Conservation (phyloP, 768 basidiomycete genomes). For the Termitomyces sp. region DNA sequence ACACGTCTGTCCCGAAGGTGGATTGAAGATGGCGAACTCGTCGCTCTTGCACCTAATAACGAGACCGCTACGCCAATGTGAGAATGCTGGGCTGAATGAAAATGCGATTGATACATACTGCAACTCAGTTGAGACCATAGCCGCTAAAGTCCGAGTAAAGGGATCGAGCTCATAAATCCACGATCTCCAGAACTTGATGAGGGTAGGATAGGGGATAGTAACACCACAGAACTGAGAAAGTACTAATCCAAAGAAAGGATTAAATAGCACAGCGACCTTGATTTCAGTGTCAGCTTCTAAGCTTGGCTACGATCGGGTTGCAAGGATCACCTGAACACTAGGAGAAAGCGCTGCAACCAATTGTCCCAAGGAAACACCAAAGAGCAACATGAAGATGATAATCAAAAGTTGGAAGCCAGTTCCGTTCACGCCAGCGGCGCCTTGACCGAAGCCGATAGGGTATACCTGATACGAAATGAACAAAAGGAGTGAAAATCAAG, state of each 20-base stretch:
- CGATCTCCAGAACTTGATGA: conserved; percentile 68
- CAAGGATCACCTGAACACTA: conserved; percentile 50
- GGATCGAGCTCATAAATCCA: conserved; percentile 78
- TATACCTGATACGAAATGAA: conserved; percentile 39
- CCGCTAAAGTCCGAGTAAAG: conserved; percentile 66
- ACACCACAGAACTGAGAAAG: conserved; percentile 80
- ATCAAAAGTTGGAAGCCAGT: conserved; percentile 73
- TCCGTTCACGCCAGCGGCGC: conserved; percentile 55
- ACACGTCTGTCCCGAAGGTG: conserved; percentile 77
- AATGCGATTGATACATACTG: conserved; percentile 41
- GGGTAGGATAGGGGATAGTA: conserved; percentile 64
- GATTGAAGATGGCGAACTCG: conserved; percentile 72
- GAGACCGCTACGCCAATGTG: conserved; percentile 47
- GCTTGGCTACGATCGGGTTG: background rate
- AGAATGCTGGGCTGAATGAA: conserved; percentile 5
- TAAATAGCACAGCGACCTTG: conserved; percentile 75
- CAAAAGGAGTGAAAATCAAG: background rate
- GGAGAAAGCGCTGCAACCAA: conserved; percentile 76
- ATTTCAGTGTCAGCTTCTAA: conserved; percentile 17
- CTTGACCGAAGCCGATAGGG: conserved; percentile 68
- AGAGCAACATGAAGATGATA: conserved; percentile 65
- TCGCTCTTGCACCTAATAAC: conserved; percentile 58
- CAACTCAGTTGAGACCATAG: conserved; percentile 78
- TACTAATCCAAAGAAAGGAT: conserved; percentile 68
- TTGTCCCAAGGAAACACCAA: conserved; percentile 69